A percentile compares a stretch with the other conserved stretches of the same genome.
These are phyloP conservation scores for Fusarium staphyleae DNA, from an alignment of 2,329 filamentous ascomycete species.

Conservation along the genomic window DNA sequence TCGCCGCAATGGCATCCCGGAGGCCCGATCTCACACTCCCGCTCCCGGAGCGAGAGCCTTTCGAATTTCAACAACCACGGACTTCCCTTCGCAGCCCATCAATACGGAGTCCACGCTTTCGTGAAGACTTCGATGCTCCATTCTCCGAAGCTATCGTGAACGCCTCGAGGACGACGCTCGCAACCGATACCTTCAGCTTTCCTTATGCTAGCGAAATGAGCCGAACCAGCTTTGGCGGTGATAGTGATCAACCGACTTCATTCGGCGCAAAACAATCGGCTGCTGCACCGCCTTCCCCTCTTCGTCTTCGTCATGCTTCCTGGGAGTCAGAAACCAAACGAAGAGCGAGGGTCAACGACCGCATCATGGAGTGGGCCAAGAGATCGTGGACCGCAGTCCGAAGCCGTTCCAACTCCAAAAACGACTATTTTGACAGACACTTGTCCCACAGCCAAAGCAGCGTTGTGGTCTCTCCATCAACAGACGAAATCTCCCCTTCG, in stretches of 20 bases:
- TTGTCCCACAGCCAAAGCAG: slow-evolving; percentile 28
- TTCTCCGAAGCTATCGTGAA: slow-evolving; percentile 48
- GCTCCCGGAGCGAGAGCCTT: slow-evolving; percentile 35
- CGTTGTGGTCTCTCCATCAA: slow-evolving; percentile 23
- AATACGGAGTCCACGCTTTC: slow-evolving; percentile 46
- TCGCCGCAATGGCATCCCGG: slow-evolving; percentile 39
- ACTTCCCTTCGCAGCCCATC: slow-evolving; percentile 32
- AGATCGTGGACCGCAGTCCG: slow-evolving; percentile 42
- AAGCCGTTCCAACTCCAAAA: slow-evolving; percentile 36
- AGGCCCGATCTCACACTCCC: slow-evolving; percentile 41
- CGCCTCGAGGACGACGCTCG: slow-evolving; percentile 41
- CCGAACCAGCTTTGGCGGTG: slow-evolving; percentile 41
- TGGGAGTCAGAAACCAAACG: slow-evolving; percentile 41
- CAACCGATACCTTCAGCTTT: slow-evolving; percentile 40
- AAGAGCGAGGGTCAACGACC: slow-evolving; percentile 44
- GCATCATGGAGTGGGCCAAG: slow-evolving; percentile 46
- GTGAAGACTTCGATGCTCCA: slow-evolving; percentile 50
- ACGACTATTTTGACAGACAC: slow-evolving; percentile 31
- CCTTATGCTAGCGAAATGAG: slow-evolving; percentile 33
- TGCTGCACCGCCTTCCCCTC: slow-evolving; percentile 17
- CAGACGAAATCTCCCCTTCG: slow-evolving; percentile 25
- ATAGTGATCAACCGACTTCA: slow-evolving; percentile 24
- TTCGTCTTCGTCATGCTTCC: slow-evolving; percentile 39
- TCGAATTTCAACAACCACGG: slow-evolving; percentile 31
- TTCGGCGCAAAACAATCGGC: slow-evolving; percentile 6